Base-by-base conservation (phyloP, 371 early-diverging fungal species). In the Syncephalastrum racemosum region DNA sequence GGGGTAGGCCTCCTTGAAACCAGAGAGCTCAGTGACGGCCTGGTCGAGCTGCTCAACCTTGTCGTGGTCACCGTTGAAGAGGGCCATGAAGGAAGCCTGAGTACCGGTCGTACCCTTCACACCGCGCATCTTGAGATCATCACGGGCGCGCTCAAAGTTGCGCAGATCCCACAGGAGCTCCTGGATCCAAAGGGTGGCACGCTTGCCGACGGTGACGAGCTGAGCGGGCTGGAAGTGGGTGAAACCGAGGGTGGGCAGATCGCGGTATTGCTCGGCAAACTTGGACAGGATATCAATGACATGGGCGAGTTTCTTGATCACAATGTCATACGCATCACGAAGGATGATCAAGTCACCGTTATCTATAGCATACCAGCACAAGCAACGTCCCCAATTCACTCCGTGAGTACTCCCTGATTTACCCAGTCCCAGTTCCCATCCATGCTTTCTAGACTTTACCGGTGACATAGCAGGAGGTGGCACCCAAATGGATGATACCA, bases 81-180 rank as follows among this genome's bases (percentile, higher is more conserved):
- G 83, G 13, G 95, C 81, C 79, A 98, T 75, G 80, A 98, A 98
- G 12, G 96, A 95, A 40, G 93, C 99, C 80, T 98, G 99, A 24
- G 98, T 98, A 59, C 99, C 99, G 1, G 99, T 98, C 44, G 99
- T 98, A 44, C 99, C 99, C 85, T 98, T 98, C 70, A 94, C 95
- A 56, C 99, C 99, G 58, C 99, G 86, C 86, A 97, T 90, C 50
- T 88, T 83, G 58, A 97, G 75, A 64, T 97, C 96, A 51, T 87
- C 72, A 55, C 95, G 88, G 15, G 89, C 94, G 49, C 97, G 90
- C 47, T 84, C 80, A 71, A 97, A 80, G 83, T 96, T 96, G 63
- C 96, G 87, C 63, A 98, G 75, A 73, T 98, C 99, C 94, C 94
- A 93, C 54, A 97, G 73, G 22, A 97, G 75, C 64, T 98, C 99